Evolutionary conservation across 2,329 filamentous ascomycete species (phyloP).

Genomic region (Fusarium heterosporum): DNA sequence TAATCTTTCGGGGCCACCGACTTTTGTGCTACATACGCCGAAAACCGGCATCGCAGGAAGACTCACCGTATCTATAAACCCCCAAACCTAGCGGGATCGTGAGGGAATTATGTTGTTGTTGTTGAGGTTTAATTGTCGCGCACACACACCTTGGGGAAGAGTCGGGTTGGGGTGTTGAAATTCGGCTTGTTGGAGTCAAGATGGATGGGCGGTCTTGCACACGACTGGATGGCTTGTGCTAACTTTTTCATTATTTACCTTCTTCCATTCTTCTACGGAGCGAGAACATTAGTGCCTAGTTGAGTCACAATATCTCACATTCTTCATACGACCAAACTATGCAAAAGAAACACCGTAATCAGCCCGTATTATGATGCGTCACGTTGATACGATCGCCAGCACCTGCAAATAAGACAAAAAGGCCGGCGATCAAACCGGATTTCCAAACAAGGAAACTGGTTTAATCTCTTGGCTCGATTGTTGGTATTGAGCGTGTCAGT

Average conservation of each 20-base stretch:
- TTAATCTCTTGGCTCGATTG: conserved; percentile 1
- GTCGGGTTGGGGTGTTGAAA: conserved; percentile 38
- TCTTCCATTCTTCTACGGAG: background rate
- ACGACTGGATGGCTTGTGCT: conserved; percentile 20
- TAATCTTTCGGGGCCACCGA: conserved; percentile 30
- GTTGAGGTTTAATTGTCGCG: conserved; percentile 27
- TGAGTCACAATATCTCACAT: conserved; percentile 8
- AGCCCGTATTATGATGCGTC: background rate
- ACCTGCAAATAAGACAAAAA: conserved; percentile 27
- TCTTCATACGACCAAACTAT: background rate
- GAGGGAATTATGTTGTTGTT: conserved; percentile 33
- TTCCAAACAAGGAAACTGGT: conserved; percentile 8
- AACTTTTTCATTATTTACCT: background rate
- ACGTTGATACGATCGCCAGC: background rate
- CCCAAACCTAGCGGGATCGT: conserved; percentile 9
- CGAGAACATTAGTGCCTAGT: conserved; percentile 19
- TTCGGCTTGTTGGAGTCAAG: conserved; percentile 36
- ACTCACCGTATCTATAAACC: background rate
- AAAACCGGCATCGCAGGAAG: conserved; percentile 5
- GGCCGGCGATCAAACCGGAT: conserved; percentile 16
- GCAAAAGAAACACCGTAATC: background rate
- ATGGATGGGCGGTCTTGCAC: conserved; percentile 37
- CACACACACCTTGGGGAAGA: conserved; percentile 11
- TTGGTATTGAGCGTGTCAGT: background rate
- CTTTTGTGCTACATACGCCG: conserved; percentile 1